These are phyloP conservation scores for Schrenkiella parvula DNA, from an alignment of 345 rosid genomes.

Conservation along the genomic window DNA sequence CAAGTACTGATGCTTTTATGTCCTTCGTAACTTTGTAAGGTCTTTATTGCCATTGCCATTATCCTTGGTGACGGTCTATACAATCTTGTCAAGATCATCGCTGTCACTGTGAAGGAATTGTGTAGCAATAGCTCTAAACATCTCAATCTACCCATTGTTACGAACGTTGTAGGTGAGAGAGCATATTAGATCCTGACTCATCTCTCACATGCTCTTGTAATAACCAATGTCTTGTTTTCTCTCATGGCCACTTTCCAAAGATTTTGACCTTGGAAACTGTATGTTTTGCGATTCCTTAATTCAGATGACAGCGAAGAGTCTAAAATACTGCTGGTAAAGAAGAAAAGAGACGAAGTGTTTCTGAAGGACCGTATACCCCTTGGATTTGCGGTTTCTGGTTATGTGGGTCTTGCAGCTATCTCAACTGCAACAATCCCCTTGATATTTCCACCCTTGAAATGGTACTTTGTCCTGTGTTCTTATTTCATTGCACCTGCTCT, in stretches of 20 bases:
- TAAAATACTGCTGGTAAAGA: conserved; percentile 46
- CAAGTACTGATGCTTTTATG: background rate
- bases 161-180: conserved; percentile 56
- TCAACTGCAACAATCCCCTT: conserved; percentile 69
- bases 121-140: conserved; percentile 47
- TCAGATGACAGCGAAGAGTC: conserved; percentile 52
- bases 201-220: background rate
- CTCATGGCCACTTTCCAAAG: background rate
- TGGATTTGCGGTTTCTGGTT: conserved; percentile 79
- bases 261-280: background rate
- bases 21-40: conserved; percentile 42
- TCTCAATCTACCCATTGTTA: conserved; percentile 49
- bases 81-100: conserved; percentile 76
- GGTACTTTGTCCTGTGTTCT: conserved; percentile 81
- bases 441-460: conserved; percentile 75
- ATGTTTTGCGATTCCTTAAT: background rate
- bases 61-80: conserved; percentile 94
- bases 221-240: background rate
- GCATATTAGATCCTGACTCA: background rate
- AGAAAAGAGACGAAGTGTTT: conserved; percentile 60
- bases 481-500: conserved; percentile 88
- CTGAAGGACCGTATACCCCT: conserved; percentile 73
- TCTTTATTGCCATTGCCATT: conserved; percentile 78
- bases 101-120: conserved; percentile 56
- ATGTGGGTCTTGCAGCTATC: conserved; percentile 84